Evolutionary conservation across 371 early-diverging fungal genomes (phyloP), one percentile per base, ranked within the genome.

Genomic region (Actinomucor elegans): DNA sequence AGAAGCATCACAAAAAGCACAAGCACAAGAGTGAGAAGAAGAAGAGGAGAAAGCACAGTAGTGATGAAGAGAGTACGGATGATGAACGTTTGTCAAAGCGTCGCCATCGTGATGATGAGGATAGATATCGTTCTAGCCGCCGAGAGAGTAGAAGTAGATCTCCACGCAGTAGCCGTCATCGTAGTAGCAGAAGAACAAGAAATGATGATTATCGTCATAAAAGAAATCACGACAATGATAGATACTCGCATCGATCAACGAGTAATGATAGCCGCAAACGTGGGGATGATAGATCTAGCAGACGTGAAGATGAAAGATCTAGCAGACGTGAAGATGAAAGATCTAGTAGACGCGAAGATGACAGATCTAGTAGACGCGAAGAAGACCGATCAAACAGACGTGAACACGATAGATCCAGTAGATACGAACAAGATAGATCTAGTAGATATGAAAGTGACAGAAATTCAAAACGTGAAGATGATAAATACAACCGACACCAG

Each of bases 1-100:
- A 69, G 42, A 66, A 67, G 34, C 60, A 59, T 31, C 65, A 69
- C 36, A 80, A 79, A 36, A 57, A 64, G 31, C 61, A 61, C 43
- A 73, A 77, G 45, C 69, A 70, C 31, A 65, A 73, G 51, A 59
- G 56, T 4, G 50, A 55, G 14, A 46, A 54, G 3, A 54, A 65
- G 34, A 67, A 61, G 23, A 48, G 47, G 28, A 63, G 52, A 50
- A 51, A 48, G 5, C 57, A 55, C 6, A 51, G 45, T 23, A 48
- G 55, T 24, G 44, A 52, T 31, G 42, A 54, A 33, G 57, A 62
- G 2, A 47, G 36, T 20, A 34, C 56, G 17, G 52, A 58, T 26
- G 45, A 61, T 14, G 52, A 61, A 9, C 10, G 21, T 5, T 20
- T 23, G 8, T 50, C 51, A 20, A 50, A 29, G 11, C 41, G 26